Evolutionary conservation across 2,329 filamentous ascomycete species (phyloP).

Genomic region (Trichoderma koningii): DNA sequence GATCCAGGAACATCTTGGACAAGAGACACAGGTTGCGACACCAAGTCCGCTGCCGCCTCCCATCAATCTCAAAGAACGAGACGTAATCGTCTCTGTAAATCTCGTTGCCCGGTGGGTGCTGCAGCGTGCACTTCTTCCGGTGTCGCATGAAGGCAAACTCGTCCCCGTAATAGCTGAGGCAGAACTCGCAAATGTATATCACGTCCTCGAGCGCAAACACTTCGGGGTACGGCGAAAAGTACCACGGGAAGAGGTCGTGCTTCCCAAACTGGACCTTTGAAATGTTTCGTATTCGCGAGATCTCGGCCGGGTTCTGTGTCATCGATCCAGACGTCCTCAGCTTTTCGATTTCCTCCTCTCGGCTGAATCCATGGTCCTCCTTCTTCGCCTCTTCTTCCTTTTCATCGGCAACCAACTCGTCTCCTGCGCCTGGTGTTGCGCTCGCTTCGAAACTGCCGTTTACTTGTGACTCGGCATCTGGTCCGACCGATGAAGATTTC

Average conservation of each 20-base stretch:
- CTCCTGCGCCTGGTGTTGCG: conserved; percentile 48
- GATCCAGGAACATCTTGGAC: conserved; percentile 94
- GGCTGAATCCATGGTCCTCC: conserved; percentile 63
- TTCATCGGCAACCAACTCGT: conserved; percentile 60
- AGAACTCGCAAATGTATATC: conserved; percentile 97
- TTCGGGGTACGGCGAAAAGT: conserved; percentile 96
- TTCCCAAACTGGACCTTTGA: conserved; percentile 92
- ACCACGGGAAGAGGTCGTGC: conserved; percentile 94
- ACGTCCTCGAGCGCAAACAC: conserved; percentile 84
- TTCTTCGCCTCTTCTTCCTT: conserved; percentile 49
- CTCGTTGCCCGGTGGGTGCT: conserved; percentile 95
- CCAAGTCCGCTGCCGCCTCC: conserved; percentile 89
- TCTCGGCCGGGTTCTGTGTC: conserved; percentile 98
- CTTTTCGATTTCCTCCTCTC: conserved; percentile 94
- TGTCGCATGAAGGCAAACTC: conserved; percentile 82
- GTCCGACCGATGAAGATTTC: conserved; percentile 47
- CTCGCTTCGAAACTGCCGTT: conserved; percentile 46
- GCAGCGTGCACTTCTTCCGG: conserved; percentile 82
- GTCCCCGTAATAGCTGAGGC: conserved; percentile 85
- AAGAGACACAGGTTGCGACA: conserved; percentile 94
- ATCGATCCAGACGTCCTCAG: conserved; percentile 92
- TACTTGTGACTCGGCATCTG: conserved; percentile 50
- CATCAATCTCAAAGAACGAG: conserved; percentile 97
- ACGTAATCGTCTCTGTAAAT: conserved; percentile 95
- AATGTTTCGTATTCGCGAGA: conserved; percentile 93